These are phyloP conservation scores for Aquilaria sinensis DNA, from an alignment of 345 rosid species.

Conservation along the genomic window DNA sequence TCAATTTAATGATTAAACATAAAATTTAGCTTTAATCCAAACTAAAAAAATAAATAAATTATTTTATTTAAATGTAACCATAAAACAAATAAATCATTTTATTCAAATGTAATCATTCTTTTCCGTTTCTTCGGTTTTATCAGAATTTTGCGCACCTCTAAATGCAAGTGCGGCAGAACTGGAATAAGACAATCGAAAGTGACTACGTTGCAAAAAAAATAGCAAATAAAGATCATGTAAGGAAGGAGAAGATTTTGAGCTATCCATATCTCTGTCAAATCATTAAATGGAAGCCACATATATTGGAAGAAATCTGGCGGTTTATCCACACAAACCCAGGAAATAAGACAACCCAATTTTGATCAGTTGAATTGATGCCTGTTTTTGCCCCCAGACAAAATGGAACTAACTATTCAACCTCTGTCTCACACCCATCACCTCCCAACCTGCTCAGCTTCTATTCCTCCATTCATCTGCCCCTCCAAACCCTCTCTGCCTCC, in stretches of 20 bases:
- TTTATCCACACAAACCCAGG: conserved; percentile 10
- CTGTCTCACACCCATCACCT: conserved; percentile 25
- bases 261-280: conserved; percentile 29
- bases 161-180: no score
- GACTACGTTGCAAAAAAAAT: no score
- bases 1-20: no score
- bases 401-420: conserved; percentile 31
- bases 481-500: conserved; percentile 22
- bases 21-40: no score
- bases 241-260: not conserved
- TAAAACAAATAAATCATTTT: no score
- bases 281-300: conserved; percentile 49
- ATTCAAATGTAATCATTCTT: no score
- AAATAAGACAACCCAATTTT: not conserved
- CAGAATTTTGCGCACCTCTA: no score
- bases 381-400: not conserved
- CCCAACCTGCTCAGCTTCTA: conserved; percentile 17
- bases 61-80: no score
- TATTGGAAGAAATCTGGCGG: not conserved
- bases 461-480: conserved; percentile 19
- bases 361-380: not conserved
- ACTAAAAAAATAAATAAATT: no score
- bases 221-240: no score
- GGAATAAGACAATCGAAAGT: no score
- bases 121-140: no score